Percentiles rank a stretch among this genome's conserved stretches.
phyloP scores from a whole-genome alignment of 2,329 filamentous ascomycete genomes.

The Incumbomyces delicatus region DNA sequence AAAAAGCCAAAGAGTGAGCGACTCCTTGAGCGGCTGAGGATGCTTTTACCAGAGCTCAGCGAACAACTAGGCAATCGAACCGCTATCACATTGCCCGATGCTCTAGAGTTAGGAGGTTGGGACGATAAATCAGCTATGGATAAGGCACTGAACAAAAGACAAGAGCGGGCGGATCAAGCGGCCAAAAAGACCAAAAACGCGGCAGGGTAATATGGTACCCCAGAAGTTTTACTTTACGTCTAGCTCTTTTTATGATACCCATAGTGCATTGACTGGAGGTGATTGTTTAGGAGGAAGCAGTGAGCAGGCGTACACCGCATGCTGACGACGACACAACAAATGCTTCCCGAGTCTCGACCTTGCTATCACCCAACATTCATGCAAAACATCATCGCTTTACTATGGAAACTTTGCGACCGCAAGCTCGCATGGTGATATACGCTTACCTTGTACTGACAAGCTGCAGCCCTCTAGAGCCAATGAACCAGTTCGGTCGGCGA shows the following conservation, averaged over 20 bases:
- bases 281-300: no score
- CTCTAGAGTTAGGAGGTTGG: slow-evolving; percentile 18
- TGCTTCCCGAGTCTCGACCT: no score
- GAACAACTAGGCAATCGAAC: slow-evolving; percentile 9
- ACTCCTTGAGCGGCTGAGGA: slow-evolving; percentile 11
- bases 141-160: slow-evolving; percentile 13
- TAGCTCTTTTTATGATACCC: slow-evolving; percentile 1
- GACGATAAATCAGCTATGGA: slow-evolving; percentile 9
- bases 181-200: slow-evolving; percentile 4
- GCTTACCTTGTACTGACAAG: no score
- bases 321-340: no score
- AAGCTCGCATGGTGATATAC: no score
- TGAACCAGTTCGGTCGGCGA: no score
- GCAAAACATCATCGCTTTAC: no score
- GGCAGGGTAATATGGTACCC: neutral
- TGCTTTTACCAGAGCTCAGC: slow-evolving; percentile 15
- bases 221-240: neutral
- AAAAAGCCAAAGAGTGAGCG: neutral
- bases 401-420: no score
- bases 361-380: no score
- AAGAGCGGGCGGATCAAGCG: slow-evolving; percentile 7
- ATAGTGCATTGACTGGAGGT: neutral
- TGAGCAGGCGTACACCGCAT: no score
- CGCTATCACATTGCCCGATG: slow-evolving; percentile 9
- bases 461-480: no score